Evolutionary conservation across 805 yeast genomes (phyloP).

Genomic region (Wickerhamomyces canadensis): DNA sequence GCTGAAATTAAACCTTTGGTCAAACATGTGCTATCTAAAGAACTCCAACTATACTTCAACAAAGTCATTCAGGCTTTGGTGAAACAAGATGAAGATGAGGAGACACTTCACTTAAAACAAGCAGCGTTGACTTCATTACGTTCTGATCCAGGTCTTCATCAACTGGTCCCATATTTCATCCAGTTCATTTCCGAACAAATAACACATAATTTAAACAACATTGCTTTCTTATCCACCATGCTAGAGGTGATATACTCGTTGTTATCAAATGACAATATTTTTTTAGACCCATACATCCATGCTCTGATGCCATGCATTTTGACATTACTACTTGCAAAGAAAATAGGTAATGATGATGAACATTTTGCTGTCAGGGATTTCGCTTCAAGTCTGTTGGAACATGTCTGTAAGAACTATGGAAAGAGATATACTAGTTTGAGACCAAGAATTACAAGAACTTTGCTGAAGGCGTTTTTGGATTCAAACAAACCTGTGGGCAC

Average conservation of each 20-base stretch:
- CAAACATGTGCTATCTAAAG: slow-evolving; percentile 91
- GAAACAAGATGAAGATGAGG: slow-evolving; percentile 41
- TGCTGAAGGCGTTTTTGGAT: slow-evolving; percentile 85
- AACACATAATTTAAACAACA: slow-evolving; percentile 75
- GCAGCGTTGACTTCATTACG: slow-evolving; percentile 84
- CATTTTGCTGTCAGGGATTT: slow-evolving; percentile 69
- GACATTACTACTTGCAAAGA: slow-evolving; percentile 82
- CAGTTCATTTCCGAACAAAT: slow-evolving; percentile 95
- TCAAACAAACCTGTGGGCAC: slow-evolving; percentile 81
- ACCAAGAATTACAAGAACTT: slow-evolving; percentile 90
- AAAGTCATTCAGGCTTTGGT: slow-evolving; percentile 77
- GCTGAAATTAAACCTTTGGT: slow-evolving; percentile 82
- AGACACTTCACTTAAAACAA: slow-evolving; percentile 42
- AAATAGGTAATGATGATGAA: slow-evolving; percentile 54
- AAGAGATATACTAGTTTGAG: slow-evolving; percentile 82
- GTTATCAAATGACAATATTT: slow-evolving; percentile 75
- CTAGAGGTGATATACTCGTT: slow-evolving; percentile 83
- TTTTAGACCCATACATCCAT: slow-evolving; percentile 92
- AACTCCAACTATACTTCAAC: slow-evolving; percentile 88
- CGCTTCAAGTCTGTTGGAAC: slow-evolving; percentile 77
- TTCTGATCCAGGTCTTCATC: slow-evolving; percentile 95
- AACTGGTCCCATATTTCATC: slow-evolving; percentile 90
- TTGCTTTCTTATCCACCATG: slow-evolving; percentile 72
- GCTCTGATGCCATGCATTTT: slow-evolving; percentile 95
- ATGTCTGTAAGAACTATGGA: slow-evolving; percentile 75